A percentile compares a stretch with the other conserved stretches of the same genome.
Evolutionary conservation across 495 filamentous ascomycete genomes (phyloP).

Genomic region (Penicillium odoratum): DNA sequence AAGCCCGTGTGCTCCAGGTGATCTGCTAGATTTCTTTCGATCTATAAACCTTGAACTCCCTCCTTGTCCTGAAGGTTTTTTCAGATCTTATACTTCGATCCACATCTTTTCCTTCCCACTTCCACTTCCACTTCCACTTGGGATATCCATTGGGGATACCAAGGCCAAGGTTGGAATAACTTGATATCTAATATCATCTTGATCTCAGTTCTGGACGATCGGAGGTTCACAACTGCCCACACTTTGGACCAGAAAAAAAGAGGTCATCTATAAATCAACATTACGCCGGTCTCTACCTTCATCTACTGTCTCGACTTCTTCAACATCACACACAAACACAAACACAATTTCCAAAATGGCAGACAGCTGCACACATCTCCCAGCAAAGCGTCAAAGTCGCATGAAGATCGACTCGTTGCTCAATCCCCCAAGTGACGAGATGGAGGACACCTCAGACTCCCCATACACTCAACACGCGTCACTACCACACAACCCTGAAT

Average conservation of each 20-base stretch:
- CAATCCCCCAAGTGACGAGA: slow-evolving; percentile 30
- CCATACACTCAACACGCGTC: slow-evolving; percentile 29
- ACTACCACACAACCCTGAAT: slow-evolving; percentile 15
- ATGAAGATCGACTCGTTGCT: slow-evolving; percentile 45
- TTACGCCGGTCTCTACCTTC: neutral
- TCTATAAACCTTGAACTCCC: slow-evolving; percentile 28
- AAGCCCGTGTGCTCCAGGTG: slow-evolving; percentile 27
- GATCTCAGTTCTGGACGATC: neutral
- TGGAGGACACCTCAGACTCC: slow-evolving; percentile 17
- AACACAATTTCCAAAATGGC: neutral
- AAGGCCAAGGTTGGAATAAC: neutral
- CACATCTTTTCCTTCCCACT: slow-evolving; percentile 5
- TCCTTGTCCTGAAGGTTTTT: slow-evolving; percentile 1
- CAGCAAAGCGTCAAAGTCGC: slow-evolving; percentile 29
- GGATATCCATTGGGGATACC: neutral
- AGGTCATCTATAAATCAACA: neutral
- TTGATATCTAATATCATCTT: neutral
- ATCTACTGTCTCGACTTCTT: neutral
- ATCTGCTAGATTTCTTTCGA: slow-evolving; percentile 22
- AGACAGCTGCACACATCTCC: slow-evolving; percentile 17
- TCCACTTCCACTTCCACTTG: neutral
- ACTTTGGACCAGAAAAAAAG: neutral
- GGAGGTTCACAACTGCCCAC: neutral
- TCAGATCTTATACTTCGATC: slow-evolving; percentile 17
- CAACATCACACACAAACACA: neutral